Evolutionary conservation across 768 basidiomycete species (phyloP).

Genomic region (Ramaria sp.): DNA sequence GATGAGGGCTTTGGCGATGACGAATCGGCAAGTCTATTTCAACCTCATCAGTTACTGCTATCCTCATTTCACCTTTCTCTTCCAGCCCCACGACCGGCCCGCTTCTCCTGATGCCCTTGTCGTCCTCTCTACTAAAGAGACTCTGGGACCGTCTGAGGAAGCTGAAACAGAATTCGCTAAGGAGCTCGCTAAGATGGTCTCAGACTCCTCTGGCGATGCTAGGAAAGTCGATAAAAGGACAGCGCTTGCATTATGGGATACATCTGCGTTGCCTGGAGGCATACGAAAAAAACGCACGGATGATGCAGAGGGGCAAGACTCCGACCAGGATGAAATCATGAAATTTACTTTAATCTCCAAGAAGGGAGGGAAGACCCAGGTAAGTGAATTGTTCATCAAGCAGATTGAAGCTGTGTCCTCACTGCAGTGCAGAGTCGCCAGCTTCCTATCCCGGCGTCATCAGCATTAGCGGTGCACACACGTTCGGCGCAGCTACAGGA

Average conservation of each 20-base stretch:
- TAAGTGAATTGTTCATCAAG: conserved; percentile 23
- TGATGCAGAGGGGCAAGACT: conserved; percentile 19
- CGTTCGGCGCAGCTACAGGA: conserved; percentile 87
- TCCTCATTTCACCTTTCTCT: not conserved
- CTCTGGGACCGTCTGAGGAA: conserved; percentile 75
- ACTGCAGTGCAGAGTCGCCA: conserved; percentile 52
- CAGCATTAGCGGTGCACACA: conserved; percentile 84
- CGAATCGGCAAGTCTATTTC: conserved; percentile 28
- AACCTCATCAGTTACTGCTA: not conserved
- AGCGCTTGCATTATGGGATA: conserved; percentile 81
- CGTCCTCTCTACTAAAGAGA: conserved; percentile 59
- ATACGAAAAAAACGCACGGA: conserved; percentile 55
- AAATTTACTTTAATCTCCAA: conserved; percentile 89
- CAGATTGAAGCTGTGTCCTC: not conserved
- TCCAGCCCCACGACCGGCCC: conserved; percentile 53
- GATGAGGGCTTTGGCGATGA: conserved; percentile 57
- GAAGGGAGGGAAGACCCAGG: conserved; percentile 88
- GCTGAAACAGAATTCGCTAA: conserved; percentile 91
- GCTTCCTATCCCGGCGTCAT: conserved; percentile 79
- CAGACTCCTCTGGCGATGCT: conserved; percentile 73
- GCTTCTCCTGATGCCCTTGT: conserved; percentile 78
- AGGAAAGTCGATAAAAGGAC: conserved; percentile 84
- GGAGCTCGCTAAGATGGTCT: conserved; percentile 91
- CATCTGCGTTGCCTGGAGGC: conserved; percentile 61
- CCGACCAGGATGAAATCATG: conserved; percentile 45